Evolutionary conservation across 2,329 filamentous ascomycete genomes (phyloP).

Genomic region (Talaromyces sp.): DNA sequence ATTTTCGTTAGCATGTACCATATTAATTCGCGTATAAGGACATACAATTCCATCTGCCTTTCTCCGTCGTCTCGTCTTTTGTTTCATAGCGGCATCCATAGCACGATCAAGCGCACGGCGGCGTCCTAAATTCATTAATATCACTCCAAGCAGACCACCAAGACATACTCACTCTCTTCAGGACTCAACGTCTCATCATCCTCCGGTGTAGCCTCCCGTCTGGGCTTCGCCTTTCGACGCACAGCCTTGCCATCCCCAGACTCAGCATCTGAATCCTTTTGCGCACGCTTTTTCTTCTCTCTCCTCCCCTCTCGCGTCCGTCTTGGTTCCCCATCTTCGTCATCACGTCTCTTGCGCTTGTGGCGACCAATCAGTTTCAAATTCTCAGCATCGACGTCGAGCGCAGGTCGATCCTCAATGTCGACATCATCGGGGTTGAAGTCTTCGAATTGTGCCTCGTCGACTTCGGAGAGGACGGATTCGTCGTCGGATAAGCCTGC

Average conservation of each 20-base stretch:
- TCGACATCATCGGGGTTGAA: slow-evolving; percentile 61
- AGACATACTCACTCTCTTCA: slow-evolving; percentile 65
- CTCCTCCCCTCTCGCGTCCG: slow-evolving; percentile 58
- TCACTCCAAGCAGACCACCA: not conserved
- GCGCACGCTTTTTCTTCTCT: slow-evolving; percentile 64
- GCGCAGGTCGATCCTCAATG: slow-evolving; percentile 57
- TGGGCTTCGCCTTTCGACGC: slow-evolving; percentile 51
- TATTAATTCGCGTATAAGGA: slow-evolving; percentile 19
- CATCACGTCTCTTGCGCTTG: slow-evolving; percentile 62
- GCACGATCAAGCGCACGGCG: slow-evolving; percentile 79
- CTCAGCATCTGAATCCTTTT: slow-evolving; percentile 63
- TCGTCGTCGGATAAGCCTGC: slow-evolving; percentile 55
- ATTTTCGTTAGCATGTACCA: slow-evolving; percentile 12
- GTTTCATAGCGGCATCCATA: slow-evolving; percentile 85
- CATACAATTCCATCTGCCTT: slow-evolving; percentile 86
- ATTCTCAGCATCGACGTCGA: slow-evolving; percentile 60
- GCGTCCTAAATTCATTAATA: slow-evolving; percentile 49
- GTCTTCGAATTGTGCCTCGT: slow-evolving; percentile 63
- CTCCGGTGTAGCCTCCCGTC: slow-evolving; percentile 54
- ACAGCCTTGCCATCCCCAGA: slow-evolving; percentile 43
- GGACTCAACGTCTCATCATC: slow-evolving; percentile 77
- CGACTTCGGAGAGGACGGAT: slow-evolving; percentile 61
- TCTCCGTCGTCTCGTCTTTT: slow-evolving; percentile 66
- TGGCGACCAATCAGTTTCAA: slow-evolving; percentile 60
- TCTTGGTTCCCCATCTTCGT: slow-evolving; percentile 65